phyloP scores from a whole-genome alignment of 768 basidiomycete genomes.

The Russula foetens region DNA sequence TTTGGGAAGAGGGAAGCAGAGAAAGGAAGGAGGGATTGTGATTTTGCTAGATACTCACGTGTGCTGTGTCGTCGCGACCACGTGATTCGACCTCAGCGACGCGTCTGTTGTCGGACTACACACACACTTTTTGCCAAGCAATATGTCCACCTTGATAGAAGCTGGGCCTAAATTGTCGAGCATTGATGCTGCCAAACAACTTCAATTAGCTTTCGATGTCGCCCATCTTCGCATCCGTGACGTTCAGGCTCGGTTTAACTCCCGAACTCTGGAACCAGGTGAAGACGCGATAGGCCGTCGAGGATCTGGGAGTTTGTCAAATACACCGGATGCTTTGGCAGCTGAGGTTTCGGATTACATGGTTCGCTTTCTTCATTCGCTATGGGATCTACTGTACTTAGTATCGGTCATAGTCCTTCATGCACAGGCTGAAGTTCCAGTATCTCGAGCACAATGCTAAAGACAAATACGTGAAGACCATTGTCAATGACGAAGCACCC shows the following conservation, averaged over 20 bases:
- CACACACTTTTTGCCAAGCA: neutral
- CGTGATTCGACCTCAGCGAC: conserved; percentile 1
- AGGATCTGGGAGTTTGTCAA: conserved; percentile 2
- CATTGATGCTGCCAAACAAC: conserved; percentile 6
- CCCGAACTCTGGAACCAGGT: conserved; percentile 4
- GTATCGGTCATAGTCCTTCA: conserved; percentile 44
- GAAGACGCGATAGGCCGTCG: conserved; percentile 5
- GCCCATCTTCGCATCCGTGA: conserved; percentile 18
- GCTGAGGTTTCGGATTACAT: conserved; percentile 51
- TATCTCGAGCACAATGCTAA: conserved; percentile 90
- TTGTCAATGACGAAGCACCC: conserved; percentile 80
- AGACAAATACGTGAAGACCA: conserved; percentile 78
- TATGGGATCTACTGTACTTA: neutral
- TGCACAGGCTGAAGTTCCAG: conserved; percentile 81
- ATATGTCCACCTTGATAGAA: neutral
- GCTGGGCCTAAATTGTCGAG: neutral
- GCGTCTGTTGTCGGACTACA: too few relatives aligned
- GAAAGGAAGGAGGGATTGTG: too few relatives aligned
- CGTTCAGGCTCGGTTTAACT: conserved; percentile 17
- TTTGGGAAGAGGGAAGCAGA: too few relatives aligned
- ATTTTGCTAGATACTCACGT: neutral
- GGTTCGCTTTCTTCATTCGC: conserved; percentile 32
- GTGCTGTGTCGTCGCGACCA: neutral
- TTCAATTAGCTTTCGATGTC: conserved; percentile 13
- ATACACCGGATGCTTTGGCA: conserved; percentile 13